These are phyloP conservation scores for Telopea speciosissima DNA, from an alignment of 177 flowering plant species.

Conservation along the genomic window DNA sequence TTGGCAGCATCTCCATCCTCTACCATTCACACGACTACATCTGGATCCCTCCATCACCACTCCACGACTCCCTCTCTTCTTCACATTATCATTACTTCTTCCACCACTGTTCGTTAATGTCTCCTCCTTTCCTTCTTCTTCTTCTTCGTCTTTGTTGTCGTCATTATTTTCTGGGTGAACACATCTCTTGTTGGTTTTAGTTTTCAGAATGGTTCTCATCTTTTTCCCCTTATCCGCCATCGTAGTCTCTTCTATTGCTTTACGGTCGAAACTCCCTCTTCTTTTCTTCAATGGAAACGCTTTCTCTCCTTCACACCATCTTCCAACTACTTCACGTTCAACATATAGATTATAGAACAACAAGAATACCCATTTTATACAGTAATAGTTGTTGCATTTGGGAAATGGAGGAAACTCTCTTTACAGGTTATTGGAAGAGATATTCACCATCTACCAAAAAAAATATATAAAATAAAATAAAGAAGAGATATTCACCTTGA, in stretches of 20 bases:
- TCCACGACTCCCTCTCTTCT: constrained; percentile 32
- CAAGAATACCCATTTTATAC: not conserved
- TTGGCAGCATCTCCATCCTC: constrained; percentile 90
- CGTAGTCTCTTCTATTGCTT: constrained; percentile 1
- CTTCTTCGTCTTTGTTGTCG: not conserved
- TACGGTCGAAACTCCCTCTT: constrained; percentile 23
- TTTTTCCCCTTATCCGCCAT: constrained; percentile 15
- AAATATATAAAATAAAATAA: too few relatives aligned
- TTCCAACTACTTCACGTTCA: constrained; percentile 15
- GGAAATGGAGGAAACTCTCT: not conserved
- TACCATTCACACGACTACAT: constrained; percentile 85
- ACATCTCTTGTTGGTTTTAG: constrained; percentile 17
- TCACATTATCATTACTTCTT: not conserved
- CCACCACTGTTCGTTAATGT: not conserved
- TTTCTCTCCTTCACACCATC: constrained; percentile 40
- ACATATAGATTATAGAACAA: constrained; percentile 6
- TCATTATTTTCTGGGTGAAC: not conserved
- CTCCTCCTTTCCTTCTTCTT: not conserved
- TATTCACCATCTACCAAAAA: too few relatives aligned
- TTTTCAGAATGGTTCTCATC: constrained; percentile 19
- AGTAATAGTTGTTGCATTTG: not conserved
- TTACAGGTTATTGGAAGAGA: not conserved
- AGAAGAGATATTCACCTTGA: constrained; percentile 19
- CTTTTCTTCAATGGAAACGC: constrained; percentile 47
- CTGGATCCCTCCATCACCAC: constrained; percentile 70